phyloP scores from a whole-genome alignment of 495 filamentous ascomycete genomes.

The Lasiosphaeria ovina region DNA sequence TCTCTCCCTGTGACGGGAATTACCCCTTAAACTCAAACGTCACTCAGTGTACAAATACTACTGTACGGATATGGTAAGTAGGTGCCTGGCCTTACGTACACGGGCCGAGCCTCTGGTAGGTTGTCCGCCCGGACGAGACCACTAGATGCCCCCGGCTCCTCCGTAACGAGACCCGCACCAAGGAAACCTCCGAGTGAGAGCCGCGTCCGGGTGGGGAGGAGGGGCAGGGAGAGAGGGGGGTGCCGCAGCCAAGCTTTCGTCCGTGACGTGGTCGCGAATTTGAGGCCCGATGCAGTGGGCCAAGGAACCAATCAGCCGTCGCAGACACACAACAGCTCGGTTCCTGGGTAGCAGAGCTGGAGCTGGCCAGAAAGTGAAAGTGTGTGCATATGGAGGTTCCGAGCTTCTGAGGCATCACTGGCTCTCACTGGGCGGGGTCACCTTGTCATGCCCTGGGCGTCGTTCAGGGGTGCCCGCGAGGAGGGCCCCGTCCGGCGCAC shows the following conservation, averaged over 20 bases:
- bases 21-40: too few species aligned
- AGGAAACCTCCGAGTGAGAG: conserved; percentile 15
- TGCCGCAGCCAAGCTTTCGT: conserved; percentile 1
- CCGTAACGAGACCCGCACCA: background rate
- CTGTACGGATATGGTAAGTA: too few species aligned
- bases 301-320: conserved; percentile 12
- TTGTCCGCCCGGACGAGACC: too few species aligned
- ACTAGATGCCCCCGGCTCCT: too few species aligned
- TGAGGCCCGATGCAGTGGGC: conserved; percentile 9
- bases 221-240: too few species aligned
- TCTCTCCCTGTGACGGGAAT: too few species aligned
- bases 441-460: background rate
- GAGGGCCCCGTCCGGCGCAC: too few species aligned
- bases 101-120: too few species aligned
- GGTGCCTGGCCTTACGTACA: too few species aligned
- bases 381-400: conserved; percentile 1
- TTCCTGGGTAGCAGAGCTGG: background rate
- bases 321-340: background rate
- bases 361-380: background rate
- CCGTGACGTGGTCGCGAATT: conserved; percentile 21
- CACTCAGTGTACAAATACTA: too few species aligned
- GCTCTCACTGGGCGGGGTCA: conserved; percentile 11
- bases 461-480: background rate
- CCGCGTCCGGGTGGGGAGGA: background rate
- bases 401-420: conserved; percentile 13